A percentile compares a stretch with the other conserved stretches of the same genome.
Evolutionary conservation across 106 monocot species (phyloP).

Genomic region (Posidonia australis): DNA sequence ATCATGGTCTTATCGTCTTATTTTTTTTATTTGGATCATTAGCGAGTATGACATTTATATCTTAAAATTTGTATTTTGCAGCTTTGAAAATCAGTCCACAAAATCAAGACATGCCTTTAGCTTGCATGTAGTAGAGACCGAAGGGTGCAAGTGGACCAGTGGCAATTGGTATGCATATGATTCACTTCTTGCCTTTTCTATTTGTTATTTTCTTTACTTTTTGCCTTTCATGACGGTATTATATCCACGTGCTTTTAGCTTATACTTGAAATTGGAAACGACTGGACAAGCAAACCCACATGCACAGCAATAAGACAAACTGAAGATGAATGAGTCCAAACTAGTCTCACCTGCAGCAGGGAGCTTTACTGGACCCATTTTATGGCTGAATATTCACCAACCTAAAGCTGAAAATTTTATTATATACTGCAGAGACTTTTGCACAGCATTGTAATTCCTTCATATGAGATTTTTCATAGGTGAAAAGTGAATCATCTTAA

Average conservation of each 20-base stretch:
- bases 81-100: constrained; percentile 72
- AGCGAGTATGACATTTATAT: background rate
- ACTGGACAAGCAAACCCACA: background rate
- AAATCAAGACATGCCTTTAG: constrained; percentile 84
- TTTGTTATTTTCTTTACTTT: background rate
- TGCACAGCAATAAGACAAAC: background rate
- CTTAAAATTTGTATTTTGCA: constrained; percentile 15
- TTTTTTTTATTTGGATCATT: background rate
- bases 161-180: constrained; percentile 64
- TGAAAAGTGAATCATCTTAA: too few relatives aligned
- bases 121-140: constrained; percentile 82
- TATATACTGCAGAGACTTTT: too few relatives aligned
- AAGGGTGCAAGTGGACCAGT: constrained; percentile 54
- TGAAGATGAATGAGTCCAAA: background rate
- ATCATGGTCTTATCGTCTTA: background rate
- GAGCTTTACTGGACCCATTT: background rate
- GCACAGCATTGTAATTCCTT: too few relatives aligned
- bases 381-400: background rate
- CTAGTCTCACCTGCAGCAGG: too few relatives aligned
- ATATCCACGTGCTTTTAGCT: background rate
- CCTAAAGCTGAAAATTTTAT: too few relatives aligned
- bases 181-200: background rate
- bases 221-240: background rate
- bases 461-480: too few relatives aligned
- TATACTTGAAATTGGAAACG: background rate